Base-by-base conservation (phyloP, 345 rosid species). In the Salix purpurea region DNA sequence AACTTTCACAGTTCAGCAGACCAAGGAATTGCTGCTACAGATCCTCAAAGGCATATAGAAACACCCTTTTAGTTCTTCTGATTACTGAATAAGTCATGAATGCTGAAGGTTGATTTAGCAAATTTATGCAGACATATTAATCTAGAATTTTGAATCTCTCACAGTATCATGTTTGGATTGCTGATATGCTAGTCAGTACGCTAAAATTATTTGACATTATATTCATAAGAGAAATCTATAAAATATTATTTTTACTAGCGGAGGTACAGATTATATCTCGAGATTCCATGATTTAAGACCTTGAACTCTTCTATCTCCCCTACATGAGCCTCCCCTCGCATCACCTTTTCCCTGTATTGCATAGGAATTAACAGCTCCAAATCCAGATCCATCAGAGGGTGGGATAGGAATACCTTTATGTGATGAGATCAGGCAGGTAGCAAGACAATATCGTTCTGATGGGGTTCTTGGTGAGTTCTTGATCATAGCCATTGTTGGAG, bases 381-480 rank as follows among this genome's bases (percentile, higher is more conserved):
- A 79, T 72, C 81, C 78, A 2, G 76, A 73, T 54, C 79, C 88
- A 30, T 54, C 72, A 4, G 75, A 39, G 42, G 67, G 26, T 21
- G 44, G 73, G 36, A 16, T 62, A 6, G 58, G 71, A 2, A 73
- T 44, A 62, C 82, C 84, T 7, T 76, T 10, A 2, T 6, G 23
- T 19, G 23, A 7, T 21, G 7, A 36, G 11, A 78, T 60, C 65
- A 76, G 87, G 69, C 66, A 66, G 67, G 69, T 80, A 2, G 76
- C 67, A 28, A 74, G 72, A 83, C 86, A 83, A 34, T 34, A 34
- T 71, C 87, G 70, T 73, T 28, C 65, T 2, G 70, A 76, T 61
- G 77, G 85, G 73, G 73, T 84, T 67, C 83, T 85, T 8, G 86
- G 84, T 60, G 87, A 87, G 26, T 83, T 84, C 42, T 36, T 79